Base-by-base conservation (phyloP, 768 basidiomycete species). In the Candolleomyces aberdarensis region DNA sequence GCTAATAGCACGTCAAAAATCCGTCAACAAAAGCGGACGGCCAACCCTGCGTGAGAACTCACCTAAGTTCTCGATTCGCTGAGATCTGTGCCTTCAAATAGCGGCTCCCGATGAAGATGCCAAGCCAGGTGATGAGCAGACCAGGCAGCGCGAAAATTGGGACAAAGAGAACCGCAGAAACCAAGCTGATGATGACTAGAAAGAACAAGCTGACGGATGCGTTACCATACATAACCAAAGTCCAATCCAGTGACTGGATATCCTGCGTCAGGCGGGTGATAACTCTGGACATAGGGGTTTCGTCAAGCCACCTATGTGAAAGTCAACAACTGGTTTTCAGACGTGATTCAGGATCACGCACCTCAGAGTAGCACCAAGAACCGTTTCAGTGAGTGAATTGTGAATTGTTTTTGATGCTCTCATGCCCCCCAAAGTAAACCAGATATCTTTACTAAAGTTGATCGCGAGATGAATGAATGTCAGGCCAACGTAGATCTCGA, bases 261-360 rank as follows among this genome's bases (percentile, higher is more conserved):
- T 90, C 88, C 57, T 86, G 83, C 1, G 88, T 89, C 68, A 84
- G 84, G 54, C 88, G 79, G 31, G 85, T 75, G 46, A 89, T 83
- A 55, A 91, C 82, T 4, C 88, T 82, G 22, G 78, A 75, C 1
- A 73, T 70, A 10, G 80, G 78, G 1, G 80, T 82, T 39, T 76
- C 72, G 62, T 78, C 77, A 32, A 82, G 76, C 76, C 75, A 87
- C 69, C 87, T 83, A 51, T 15, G 15, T 26, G 11, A 36, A 19
- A 9, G 8, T 13, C 32, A 19, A 15, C 9, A 58, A n/a, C 43
- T 31, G 32, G 14, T 15, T n/a, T 26, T 26, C 26, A 26, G 26
- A 26, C 26, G 2, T 8, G 31, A 13, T 43, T 13, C 41, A 13
- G 41, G 41, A 43, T 43, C 11, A n/a, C 41, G 41, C 41, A 84